phyloP scores from a whole-genome alignment of 169 alveolate species.

The Cardiosporidium cionae region DNA sequence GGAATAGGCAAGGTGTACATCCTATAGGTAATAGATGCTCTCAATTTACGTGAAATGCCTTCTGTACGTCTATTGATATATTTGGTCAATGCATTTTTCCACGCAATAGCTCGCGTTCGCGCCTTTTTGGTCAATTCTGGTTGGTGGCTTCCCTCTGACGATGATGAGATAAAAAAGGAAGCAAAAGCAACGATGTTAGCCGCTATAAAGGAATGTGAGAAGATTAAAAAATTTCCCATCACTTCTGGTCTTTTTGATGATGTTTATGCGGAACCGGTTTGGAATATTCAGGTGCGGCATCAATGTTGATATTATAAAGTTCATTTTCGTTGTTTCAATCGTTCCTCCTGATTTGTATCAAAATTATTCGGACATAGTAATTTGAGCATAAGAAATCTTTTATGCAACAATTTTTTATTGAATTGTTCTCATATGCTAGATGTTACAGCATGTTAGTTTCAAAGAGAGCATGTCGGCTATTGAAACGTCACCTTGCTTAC shows the following conservation, averaged over 20 bases:
- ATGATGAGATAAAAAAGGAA: constrained; percentile 11
- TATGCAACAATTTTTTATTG: too few species aligned
- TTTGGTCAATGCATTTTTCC: background rate
- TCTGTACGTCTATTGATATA: background rate
- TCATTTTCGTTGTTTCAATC: too few species aligned
- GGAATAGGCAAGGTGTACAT: constrained; percentile 47
- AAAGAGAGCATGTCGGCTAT: too few species aligned
- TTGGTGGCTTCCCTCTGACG: constrained; percentile 10
- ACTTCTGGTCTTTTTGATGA: constrained; percentile 70
- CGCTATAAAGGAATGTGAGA: constrained; percentile 7
- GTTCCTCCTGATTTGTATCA: too few species aligned
- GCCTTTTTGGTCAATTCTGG: constrained; percentile 5
- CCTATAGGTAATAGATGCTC: constrained; percentile 47
- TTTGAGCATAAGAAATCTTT: too few species aligned
- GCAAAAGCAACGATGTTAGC: constrained; percentile 47
- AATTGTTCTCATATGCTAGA: too few species aligned
- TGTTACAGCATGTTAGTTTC: too few species aligned
- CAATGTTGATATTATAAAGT: too few species aligned
- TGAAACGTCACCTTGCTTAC: too few species aligned
- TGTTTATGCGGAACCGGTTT: constrained; percentile 73
- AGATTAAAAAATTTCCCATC: constrained; percentile 51
- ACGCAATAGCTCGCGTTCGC: background rate
- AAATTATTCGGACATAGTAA: too few species aligned
- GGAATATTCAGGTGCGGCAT: constrained; percentile 34
- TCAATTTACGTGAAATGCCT: background rate